A percentile compares a stretch with the other conserved stretches of the same genome.
phyloP scores from a whole-genome alignment of 257 asterid species.

The Petunia axillaris region DNA sequence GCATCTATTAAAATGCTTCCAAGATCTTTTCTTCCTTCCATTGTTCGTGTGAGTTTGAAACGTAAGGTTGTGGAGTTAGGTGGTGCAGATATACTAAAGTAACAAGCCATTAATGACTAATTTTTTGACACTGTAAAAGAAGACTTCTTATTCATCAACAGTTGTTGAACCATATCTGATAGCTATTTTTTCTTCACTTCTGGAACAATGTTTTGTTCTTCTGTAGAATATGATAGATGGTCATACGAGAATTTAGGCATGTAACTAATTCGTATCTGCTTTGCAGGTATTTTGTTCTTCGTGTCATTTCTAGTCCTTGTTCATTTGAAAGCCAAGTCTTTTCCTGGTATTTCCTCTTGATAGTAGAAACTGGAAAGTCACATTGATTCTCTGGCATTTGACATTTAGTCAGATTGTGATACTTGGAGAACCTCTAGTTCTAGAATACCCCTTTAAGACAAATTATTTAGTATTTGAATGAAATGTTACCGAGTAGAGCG shows the following conservation, averaged over 20 bases:
- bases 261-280: not conserved
- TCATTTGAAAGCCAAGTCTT: not conserved
- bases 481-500: not conserved
- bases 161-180: not conserved
- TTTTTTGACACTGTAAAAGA: conserved; percentile 1
- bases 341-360: not conserved
- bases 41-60: conserved; percentile 7
- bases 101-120: not conserved
- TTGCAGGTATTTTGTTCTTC: not conserved
- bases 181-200: not conserved
- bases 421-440: conserved; percentile 4
- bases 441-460: conserved; percentile 19
- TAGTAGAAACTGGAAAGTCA: not conserved
- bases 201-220: not conserved
- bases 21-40: not conserved
- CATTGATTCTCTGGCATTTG: not conserved
- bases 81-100: not conserved
- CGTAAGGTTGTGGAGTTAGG: conserved; percentile 10
- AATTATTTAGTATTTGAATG: not conserved
- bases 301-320: not conserved
- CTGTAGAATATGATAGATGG: conserved; percentile 8
- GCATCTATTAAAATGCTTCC: conserved; percentile 23
- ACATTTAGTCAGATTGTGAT: not conserved
- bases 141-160: not conserved
- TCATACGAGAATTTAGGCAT: conserved; percentile 4